These are phyloP conservation scores for Cicer pinnatifidum DNA, from an alignment of 306 rosid genomes.

Conservation along the genomic window DNA sequence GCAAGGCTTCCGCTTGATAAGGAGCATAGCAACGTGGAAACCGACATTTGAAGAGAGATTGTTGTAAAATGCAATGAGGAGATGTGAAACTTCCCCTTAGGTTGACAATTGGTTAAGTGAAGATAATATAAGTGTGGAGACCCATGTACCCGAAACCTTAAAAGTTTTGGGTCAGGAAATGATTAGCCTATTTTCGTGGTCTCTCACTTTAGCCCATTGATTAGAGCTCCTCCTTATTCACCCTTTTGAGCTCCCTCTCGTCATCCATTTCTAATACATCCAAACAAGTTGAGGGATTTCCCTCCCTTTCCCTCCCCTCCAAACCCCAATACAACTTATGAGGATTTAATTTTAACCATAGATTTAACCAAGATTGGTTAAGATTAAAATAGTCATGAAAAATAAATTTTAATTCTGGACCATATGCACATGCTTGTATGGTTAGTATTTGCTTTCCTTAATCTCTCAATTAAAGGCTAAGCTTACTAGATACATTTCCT, in stretches of 20 bases:
- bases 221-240: too few species aligned
- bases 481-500: not conserved
- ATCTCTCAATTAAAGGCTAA: not conserved
- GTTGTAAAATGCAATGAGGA: not conserved
- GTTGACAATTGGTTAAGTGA: too few species aligned
- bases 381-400: not conserved
- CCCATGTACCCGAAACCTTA: too few species aligned
- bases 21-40: too few species aligned
- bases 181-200: too few species aligned
- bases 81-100: not conserved
- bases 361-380: not conserved
- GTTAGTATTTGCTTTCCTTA: not conserved
- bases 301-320: too few species aligned
- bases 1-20: not conserved
- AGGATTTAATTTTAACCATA: not conserved
- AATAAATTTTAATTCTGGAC: not conserved
- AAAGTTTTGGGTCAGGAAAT: too few species aligned
- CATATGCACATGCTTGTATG: not conserved
- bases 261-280: too few species aligned
- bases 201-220: too few species aligned
- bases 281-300: too few species aligned
- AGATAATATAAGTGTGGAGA: too few species aligned
- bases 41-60: not conserved
- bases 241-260: too few species aligned
- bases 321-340: not conserved